Evolutionary conservation across 306 rosid species (phyloP).

Genomic region (Cicer arietinum): DNA sequence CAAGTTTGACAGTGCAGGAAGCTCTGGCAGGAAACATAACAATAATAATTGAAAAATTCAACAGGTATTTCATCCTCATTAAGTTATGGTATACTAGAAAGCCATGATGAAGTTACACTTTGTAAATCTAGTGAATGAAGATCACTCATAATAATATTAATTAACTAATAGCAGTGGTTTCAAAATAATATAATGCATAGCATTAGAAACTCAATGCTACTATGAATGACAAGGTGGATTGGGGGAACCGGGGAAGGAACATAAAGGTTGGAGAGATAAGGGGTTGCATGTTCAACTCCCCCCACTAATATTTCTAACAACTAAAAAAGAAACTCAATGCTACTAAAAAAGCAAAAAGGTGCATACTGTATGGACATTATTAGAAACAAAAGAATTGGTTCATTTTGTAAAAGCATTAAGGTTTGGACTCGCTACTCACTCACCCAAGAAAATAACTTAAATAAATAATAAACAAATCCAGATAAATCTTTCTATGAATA

Average conservation of each 20-base stretch:
- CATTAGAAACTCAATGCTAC: constrained; percentile 20
- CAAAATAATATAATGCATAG: constrained; percentile 10
- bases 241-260: neutral
- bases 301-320: neutral
- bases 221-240: neutral
- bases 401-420: constrained; percentile 2
- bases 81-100: constrained; percentile 19
- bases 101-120: constrained; percentile 2
- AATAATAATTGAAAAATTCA: constrained; percentile 43
- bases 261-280: neutral
- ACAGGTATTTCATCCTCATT: constrained; percentile 23
- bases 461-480: neutral
- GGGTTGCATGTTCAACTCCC: neutral
- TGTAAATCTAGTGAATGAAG: constrained; percentile 6
- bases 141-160: constrained; percentile 1
- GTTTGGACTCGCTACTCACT: constrained; percentile 6
- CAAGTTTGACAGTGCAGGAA: constrained; percentile 67
- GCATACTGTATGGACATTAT: neutral
- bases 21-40: constrained; percentile 62
- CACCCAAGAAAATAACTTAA: constrained; percentile 5
- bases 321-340: constrained; percentile 4
- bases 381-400: constrained; percentile 14
- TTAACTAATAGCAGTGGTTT: constrained; percentile 24
- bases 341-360: constrained; percentile 6
- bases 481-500: neutral